Evolutionary conservation across 108 stramenopile species (phyloP).

Genomic region (Parietichytrium sp.): DNA sequence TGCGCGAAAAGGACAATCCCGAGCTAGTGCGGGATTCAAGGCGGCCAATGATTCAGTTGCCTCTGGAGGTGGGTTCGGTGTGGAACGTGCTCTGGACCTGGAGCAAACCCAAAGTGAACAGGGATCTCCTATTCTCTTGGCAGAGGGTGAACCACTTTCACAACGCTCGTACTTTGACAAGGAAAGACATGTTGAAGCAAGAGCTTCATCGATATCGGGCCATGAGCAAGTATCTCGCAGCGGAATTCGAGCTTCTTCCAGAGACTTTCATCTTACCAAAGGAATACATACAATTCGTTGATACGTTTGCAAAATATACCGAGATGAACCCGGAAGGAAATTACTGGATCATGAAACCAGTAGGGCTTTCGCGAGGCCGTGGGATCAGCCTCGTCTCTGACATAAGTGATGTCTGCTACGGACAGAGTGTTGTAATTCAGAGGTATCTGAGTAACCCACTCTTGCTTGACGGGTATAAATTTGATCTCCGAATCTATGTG

Average conservation of each 20-base stretch:
- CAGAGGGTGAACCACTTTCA: slow-evolving; percentile 67
- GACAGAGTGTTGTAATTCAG: slow-evolving; percentile 67
- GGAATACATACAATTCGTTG: slow-evolving; percentile 63
- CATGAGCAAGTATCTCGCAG: not conserved
- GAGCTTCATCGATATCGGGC: slow-evolving; percentile 63
- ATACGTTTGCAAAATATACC: slow-evolving; percentile 51
- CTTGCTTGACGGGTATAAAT: slow-evolving; percentile 65
- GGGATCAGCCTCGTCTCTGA: slow-evolving; percentile 72
- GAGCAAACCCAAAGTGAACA: slow-evolving; percentile 62
- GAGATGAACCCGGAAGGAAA: not conserved
- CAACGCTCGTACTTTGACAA: slow-evolving; percentile 52
- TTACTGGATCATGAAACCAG: slow-evolving; percentile 80
- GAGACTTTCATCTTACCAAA: slow-evolving; percentile 75
- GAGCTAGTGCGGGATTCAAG: not conserved
- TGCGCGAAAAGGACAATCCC: not conserved
- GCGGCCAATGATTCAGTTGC: not conserved
- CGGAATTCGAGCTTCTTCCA: slow-evolving; percentile 63
- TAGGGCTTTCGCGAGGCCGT: slow-evolving; percentile 71
- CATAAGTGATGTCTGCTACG: slow-evolving; percentile 66
- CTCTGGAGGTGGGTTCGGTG: slow-evolving; percentile 39
- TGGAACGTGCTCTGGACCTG: slow-evolving; percentile 72
- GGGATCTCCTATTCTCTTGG: slow-evolving; percentile 57
- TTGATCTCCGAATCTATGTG: slow-evolving; percentile 75
- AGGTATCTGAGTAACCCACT: slow-evolving; percentile 55
- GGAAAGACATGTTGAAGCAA: slow-evolving; percentile 73